These are phyloP conservation scores for Microdochium nivale DNA, from an alignment of 2,329 filamentous ascomycete species.

Conservation along the genomic window DNA sequence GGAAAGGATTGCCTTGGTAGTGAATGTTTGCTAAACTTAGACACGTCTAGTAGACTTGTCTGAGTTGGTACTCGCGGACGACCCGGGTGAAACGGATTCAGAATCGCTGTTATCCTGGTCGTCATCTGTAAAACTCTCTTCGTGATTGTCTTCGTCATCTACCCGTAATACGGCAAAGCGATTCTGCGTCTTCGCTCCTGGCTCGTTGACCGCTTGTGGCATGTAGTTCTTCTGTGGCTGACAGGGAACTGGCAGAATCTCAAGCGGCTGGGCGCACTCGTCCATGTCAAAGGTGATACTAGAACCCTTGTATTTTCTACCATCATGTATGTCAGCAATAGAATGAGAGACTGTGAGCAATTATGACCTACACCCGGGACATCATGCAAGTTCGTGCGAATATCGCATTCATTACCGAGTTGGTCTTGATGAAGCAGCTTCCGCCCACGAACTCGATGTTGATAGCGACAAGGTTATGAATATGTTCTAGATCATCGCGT, in stretches of 20 bases:
- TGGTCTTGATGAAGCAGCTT: constrained; percentile 63
- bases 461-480: constrained; percentile 69
- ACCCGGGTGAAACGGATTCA: not conserved
- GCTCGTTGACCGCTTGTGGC: not conserved
- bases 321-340: constrained; percentile 8
- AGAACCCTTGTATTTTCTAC: constrained; percentile 58
- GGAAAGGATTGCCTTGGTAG: too few species aligned
- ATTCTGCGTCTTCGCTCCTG: constrained; percentile 9
- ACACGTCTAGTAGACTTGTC: not conserved
- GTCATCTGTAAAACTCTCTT: not conserved
- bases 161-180: constrained; percentile 18
- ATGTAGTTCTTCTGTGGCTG: constrained; percentile 4
- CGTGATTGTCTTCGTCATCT: constrained; percentile 17
- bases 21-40: not conserved
- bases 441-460: constrained; percentile 49
- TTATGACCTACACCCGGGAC: constrained; percentile 38
- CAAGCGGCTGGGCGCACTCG: constrained; percentile 54
- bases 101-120: not conserved
- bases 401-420: constrained; percentile 67
- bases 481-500: constrained; percentile 70
- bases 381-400: constrained; percentile 75
- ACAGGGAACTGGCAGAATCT: constrained; percentile 5
- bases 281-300: constrained; percentile 65
- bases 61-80: not conserved
- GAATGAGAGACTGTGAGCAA: constrained; percentile 2